These are phyloP conservation scores for Thraustotheca clavata DNA, from an alignment of 352 stramenopile species.

Conservation along the genomic window DNA sequence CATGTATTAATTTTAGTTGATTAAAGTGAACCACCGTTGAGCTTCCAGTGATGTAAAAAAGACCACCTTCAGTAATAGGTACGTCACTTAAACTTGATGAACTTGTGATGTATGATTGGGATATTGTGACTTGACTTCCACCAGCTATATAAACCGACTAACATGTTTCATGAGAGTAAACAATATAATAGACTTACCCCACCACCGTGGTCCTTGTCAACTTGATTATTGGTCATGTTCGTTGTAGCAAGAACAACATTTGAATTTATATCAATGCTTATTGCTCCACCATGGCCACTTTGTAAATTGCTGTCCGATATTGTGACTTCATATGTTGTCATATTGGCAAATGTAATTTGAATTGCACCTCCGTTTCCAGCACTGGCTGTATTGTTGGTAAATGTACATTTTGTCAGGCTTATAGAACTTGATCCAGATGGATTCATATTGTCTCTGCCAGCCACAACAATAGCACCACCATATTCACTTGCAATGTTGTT, in stretches of 20 bases:
- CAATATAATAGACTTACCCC: not conserved
- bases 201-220: too few species aligned
- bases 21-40: not conserved
- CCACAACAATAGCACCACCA: constrained; percentile 1
- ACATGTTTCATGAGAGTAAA: not conserved
- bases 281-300: not conserved
- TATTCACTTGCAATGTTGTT: not conserved
- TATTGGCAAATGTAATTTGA: not conserved
- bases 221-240: too few species aligned
- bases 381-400: not conserved
- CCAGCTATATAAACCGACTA: not conserved
- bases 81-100: not conserved
- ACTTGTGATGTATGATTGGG: constrained; percentile 28
- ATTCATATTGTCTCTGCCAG: not conserved
- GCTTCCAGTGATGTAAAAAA: not conserved
- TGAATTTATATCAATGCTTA: not conserved
- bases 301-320: not conserved
- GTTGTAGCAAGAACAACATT: not conserved
- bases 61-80: not conserved
- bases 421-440: not conserved
- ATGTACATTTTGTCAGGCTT: not conserved
- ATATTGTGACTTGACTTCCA: constrained; percentile 26
- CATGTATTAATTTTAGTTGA: constrained; percentile 2
- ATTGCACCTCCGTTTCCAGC: not conserved
- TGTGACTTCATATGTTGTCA: not conserved